Evolutionary conservation across 768 basidiomycete genomes (phyloP).

Genomic region (Crepidotus variabilis): DNA sequence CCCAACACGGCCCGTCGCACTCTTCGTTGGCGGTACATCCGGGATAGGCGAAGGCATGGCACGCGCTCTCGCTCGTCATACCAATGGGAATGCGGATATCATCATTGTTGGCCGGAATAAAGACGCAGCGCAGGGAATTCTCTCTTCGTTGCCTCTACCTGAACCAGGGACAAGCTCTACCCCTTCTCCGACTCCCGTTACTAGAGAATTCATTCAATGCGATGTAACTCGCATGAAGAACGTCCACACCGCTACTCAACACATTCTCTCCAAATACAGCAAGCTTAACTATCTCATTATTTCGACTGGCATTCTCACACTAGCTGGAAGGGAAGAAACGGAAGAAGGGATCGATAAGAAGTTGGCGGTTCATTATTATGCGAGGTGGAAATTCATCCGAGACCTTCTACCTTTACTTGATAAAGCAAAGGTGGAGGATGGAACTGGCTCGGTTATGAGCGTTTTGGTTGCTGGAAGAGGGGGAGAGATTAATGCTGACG

Average conservation of each 20-base stretch:
- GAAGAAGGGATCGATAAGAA: constrained; percentile 26
- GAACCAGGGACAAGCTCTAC: background rate
- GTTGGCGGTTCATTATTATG: constrained; percentile 24
- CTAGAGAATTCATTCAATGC: constrained; percentile 47
- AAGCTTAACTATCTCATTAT: constrained; percentile 54
- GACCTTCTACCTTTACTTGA: constrained; percentile 41
- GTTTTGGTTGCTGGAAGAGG: constrained; percentile 34
- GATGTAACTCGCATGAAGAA: constrained; percentile 50
- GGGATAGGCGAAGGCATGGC: too few relatives aligned
- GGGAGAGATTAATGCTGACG: constrained; percentile 37
- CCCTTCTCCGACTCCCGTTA: constrained; percentile 1
- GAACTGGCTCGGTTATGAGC: constrained; percentile 47
- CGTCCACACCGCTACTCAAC: constrained; percentile 29
- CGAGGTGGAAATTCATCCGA: constrained; percentile 44
- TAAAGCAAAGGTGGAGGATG: constrained; percentile 39
- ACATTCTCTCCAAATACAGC: constrained; percentile 27
- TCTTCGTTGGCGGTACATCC: too few relatives aligned
- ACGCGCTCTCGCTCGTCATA: too few relatives aligned
- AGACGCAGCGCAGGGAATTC: too few relatives aligned
- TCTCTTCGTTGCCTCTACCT: too few relatives aligned
- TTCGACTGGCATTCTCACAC: constrained; percentile 37
- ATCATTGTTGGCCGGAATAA: too few relatives aligned
- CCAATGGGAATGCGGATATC: too few relatives aligned
- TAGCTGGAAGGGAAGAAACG: constrained; percentile 23
- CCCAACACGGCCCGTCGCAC: too few relatives aligned